phyloP scores from a whole-genome alignment of 78 protist species.

The slime mould (Dictyostelium discoideum) region DNA sequence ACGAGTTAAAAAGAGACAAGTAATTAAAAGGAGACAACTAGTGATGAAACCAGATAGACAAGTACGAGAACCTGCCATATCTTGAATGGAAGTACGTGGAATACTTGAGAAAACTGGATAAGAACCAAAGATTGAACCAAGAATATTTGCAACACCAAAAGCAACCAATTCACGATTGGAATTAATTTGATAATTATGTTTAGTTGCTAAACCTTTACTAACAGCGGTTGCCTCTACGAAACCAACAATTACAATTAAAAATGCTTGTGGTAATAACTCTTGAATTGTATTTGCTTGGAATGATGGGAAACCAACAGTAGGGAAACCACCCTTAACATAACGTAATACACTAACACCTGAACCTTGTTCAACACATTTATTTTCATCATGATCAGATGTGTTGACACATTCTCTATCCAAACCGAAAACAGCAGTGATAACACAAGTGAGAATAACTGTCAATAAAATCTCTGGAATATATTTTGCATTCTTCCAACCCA shows the following conservation, averaged over 20 bases:
- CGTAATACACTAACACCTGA: constrained; percentile 19
- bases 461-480: constrained; percentile 78
- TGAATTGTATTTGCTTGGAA: not conserved
- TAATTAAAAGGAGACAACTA: constrained; percentile 23
- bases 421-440: constrained; percentile 10
- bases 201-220: constrained; percentile 66
- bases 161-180: constrained; percentile 82
- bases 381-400: not conserved
- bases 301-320: constrained; percentile 38
- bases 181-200: constrained; percentile 66
- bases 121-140: constrained; percentile 58
- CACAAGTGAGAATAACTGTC: constrained; percentile 15
- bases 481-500: constrained; percentile 59
- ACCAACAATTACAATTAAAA: constrained; percentile 59
- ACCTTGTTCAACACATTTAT: not conserved
- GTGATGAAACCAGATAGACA: constrained; percentile 65
- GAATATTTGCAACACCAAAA: constrained; percentile 66
- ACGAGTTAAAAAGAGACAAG: constrained; percentile 65
- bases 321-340: constrained; percentile 62
- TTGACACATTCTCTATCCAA: not conserved
- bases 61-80: constrained; percentile 62
- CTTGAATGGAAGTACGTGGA: constrained; percentile 74
- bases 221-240: constrained; percentile 83
- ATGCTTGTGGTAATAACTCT: constrained; percentile 51
- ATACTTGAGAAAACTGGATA: constrained; percentile 74